Evolutionary conservation across 257 asterid species (phyloP), one percentile per base, ranked within the genome.

Genomic region (Primulina tabacum): DNA sequence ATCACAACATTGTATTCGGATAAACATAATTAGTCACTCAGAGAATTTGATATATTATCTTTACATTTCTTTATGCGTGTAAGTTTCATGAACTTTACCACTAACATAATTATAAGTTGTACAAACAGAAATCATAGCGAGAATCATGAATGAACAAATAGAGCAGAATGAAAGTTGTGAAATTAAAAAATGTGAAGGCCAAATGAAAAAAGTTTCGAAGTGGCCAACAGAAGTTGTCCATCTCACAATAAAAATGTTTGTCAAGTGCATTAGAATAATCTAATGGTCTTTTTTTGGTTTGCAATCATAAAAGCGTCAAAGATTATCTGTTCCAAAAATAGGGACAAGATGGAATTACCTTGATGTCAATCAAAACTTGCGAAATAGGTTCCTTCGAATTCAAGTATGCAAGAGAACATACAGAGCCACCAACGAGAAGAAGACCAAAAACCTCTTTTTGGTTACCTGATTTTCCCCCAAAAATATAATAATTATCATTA

Each of bases 281-380:
- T 52, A 14, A n/a, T 57, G 62, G 4, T 32, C 55, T 37, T 60
- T 20, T 50, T 30, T 32, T 4, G 35, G 4, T 32, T 32, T 32
- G 35, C 35, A 32, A 32, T 69, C 26, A 24, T 24, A 24, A 24
- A 24, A 24, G 26, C 26, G 1, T 24, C 26, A 24, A 24, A 24
- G 26, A 24, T 24, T 24, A 50, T 53, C 18, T 47, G 8, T 50
- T 58, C 62, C 70, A 64, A 67, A 69, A 62, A 34, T 56, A 24
- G 64, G 29, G 60, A 43, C 70, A 35, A 77, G 63, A 75, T 33
- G 61, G 33, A 68, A 47, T 60, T 86, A 94, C 99, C 98, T 94
- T 94, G 68, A 94, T 86, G 67, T 91, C 96, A 74, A 81, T 67
- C 83, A 91, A 82, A 81, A 95, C 92, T 82, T 92, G 95, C 6